Conservation (phyloP, 129 eudicot species). For the Arctium lappa region DNA sequence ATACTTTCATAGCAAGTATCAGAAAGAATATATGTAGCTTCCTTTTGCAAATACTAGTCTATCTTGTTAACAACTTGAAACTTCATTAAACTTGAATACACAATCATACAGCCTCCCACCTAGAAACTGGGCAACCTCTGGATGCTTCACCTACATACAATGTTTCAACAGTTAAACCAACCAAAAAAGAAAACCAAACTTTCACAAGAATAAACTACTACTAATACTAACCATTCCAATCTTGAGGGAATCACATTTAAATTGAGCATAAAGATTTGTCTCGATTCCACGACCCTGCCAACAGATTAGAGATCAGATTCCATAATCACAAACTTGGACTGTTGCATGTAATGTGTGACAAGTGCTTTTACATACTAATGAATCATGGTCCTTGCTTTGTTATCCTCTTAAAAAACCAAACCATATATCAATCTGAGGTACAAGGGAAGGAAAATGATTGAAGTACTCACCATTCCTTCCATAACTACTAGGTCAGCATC, state of each 20-base stretch:
- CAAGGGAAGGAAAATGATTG: neutral
- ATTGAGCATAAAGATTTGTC: conserved; percentile 91
- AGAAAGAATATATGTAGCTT: conserved; percentile 15
- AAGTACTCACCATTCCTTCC: conserved; percentile 95
- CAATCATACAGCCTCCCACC: conserved; percentile 98
- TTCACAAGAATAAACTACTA: neutral
- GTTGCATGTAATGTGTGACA: no score
- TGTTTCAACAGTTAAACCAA: neutral
- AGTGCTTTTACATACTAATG: neutral
- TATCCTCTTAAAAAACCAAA: neutral
- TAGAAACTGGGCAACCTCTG: conserved; percentile 85
- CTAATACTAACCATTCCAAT: conserved; percentile 87
- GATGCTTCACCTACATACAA: conserved; percentile 81
- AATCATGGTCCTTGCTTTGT: neutral
- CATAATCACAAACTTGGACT: neutral
- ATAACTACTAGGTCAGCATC: conserved; percentile 89
- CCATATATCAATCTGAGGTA: neutral
- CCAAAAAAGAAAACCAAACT: neutral
- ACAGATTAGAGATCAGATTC: neutral
- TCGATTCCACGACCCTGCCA: conserved; percentile 98
- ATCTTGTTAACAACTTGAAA: conserved; percentile 26
- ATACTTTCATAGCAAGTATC: neutral
- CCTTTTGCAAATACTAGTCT: conserved; percentile 9
- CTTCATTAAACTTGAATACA: conserved; percentile 88
- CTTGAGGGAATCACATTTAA: conserved; percentile 90